Evolutionary conservation across 2,329 filamentous ascomycete genomes (phyloP).

Genomic region (Phoma sp.): DNA sequence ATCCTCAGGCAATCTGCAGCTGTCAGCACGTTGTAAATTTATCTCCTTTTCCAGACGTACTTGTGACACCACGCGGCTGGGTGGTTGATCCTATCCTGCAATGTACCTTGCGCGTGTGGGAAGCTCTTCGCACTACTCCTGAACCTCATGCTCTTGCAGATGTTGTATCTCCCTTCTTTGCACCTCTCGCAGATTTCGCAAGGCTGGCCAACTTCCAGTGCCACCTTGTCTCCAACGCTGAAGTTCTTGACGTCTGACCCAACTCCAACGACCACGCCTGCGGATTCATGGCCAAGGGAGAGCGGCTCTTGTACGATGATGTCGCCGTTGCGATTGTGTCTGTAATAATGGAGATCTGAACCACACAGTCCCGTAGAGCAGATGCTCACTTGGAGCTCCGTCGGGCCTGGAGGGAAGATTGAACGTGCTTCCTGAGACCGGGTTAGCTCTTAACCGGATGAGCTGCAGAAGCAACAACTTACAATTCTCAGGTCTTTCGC

Average conservation of each 20-base stretch:
- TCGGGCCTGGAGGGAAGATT: conserved; percentile 53
- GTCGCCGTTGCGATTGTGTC: conserved; percentile 83
- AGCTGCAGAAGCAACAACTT: conserved; percentile 27
- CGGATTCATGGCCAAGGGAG: conserved; percentile 78
- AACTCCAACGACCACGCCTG: conserved; percentile 76
- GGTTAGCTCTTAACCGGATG: conserved; percentile 1
- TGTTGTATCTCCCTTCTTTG: conserved; percentile 64
- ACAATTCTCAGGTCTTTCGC: conserved; percentile 66
- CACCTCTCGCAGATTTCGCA: conserved; percentile 70
- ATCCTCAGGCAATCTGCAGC: conserved; percentile 54
- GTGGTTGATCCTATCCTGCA: conserved; percentile 68
- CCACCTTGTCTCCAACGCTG: conserved; percentile 78
- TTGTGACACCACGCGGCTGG: conserved; percentile 65
- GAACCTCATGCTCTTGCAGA: conserved; percentile 65
- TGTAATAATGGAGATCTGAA: conserved; percentile 82
- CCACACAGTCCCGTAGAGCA: conserved; percentile 73
- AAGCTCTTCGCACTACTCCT: conserved; percentile 65
- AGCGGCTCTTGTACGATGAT: conserved; percentile 83
- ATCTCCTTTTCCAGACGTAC: conserved; percentile 25
- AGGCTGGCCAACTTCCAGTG: conserved; percentile 89
- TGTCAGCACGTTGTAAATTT: conserved; percentile 9
- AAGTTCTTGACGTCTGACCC: conserved; percentile 69
- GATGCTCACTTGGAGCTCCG: conserved; percentile 69
- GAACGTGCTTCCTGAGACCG: conserved; percentile 59
- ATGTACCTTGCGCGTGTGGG: conserved; percentile 68